Conservation (phyloP, 257 asterid species). For the Solanum pennellii region DNA sequence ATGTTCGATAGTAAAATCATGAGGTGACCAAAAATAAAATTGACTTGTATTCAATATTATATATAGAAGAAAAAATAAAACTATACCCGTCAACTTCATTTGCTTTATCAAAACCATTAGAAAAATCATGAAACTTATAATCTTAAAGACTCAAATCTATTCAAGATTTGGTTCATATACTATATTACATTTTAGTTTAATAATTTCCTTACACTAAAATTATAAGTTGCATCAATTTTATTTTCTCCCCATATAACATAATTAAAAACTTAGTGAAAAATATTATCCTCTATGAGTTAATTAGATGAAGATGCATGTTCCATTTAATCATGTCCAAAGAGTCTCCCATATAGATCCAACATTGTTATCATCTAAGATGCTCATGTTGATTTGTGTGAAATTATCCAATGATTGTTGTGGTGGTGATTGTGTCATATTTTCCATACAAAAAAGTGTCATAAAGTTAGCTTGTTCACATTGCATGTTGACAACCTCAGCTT, state of each 20-base stretch:
- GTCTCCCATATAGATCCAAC: slow-evolving; percentile 29
- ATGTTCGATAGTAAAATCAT: slow-evolving; percentile 6
- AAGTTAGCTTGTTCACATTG: slow-evolving; percentile 57
- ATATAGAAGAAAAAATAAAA: neutral
- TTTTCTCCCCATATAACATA: neutral
- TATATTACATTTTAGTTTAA: neutral
- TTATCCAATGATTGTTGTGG: slow-evolving; percentile 21
- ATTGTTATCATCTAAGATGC: slow-evolving; percentile 28
- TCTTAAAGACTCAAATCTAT: neutral
- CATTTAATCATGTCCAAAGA: slow-evolving; percentile 31
- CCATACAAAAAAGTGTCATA: slow-evolving; percentile 49
- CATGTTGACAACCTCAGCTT: slow-evolving; percentile 52
- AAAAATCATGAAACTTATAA: slow-evolving; percentile 1
- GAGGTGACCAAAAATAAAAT: neutral
- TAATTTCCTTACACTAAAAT: neutral
- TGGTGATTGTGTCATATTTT: slow-evolving; percentile 17
- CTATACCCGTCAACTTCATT: slow-evolving; percentile 23
- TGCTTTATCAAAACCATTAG: slow-evolving; percentile 4
- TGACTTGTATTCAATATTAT: neutral
- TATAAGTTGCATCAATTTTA: neutral
- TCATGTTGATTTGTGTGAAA: slow-evolving; percentile 1
- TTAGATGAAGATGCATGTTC: neutral
- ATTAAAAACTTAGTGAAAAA: neutral
- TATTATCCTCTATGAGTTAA: neutral
- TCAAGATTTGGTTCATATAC: neutral